Conservation (phyloP, 1,284 basidiomycete species). For the Sporisorium sorghi region DNA sequence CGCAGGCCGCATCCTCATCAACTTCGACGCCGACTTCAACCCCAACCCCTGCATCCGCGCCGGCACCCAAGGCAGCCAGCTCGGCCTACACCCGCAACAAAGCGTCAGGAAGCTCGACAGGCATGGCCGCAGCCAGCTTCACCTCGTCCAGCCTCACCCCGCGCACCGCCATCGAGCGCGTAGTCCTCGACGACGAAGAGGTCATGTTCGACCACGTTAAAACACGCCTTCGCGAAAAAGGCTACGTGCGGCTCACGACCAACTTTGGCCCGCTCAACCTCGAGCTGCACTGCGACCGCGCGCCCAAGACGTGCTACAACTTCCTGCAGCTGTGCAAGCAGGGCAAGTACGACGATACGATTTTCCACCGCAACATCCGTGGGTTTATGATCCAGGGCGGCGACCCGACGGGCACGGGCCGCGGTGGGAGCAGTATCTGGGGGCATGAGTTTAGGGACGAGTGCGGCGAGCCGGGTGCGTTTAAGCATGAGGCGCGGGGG, state of each 20-base stretch:
- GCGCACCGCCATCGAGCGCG: slow-evolving; percentile 79
- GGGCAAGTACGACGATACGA: slow-evolving; percentile 87
- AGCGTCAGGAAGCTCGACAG: slow-evolving; percentile 87
- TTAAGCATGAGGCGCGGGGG: slow-evolving; percentile 58
- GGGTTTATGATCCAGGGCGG: slow-evolving; percentile 99
- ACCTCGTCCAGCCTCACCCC: slow-evolving; percentile 92
- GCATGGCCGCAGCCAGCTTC: slow-evolving; percentile 88
- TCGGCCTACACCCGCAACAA: slow-evolving; percentile 40
- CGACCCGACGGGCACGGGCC: slow-evolving; percentile 94
- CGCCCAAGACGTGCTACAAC: slow-evolving; percentile 95
- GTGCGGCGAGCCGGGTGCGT: slow-evolving; percentile 73
- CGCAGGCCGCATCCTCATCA: background rate
- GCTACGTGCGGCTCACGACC: slow-evolving; percentile 79
- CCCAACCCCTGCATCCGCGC: background rate
- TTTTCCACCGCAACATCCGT: slow-evolving; percentile 92
- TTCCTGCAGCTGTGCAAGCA: slow-evolving; percentile 78
- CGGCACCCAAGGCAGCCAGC: background rate
- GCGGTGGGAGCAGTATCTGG: slow-evolving; percentile 94
- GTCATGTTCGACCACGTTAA: slow-evolving; percentile 79
- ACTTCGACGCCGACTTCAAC: background rate
- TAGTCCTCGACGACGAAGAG: slow-evolving; percentile 91
- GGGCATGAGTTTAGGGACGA: slow-evolving; percentile 95
- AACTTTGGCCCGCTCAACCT: slow-evolving; percentile 89
- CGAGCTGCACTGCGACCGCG: slow-evolving; percentile 89
- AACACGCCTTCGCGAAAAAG: slow-evolving; percentile 25